Conservation (phyloP, 2,329 filamentous ascomycete species). For the Botrytis hyacinthi region DNA sequence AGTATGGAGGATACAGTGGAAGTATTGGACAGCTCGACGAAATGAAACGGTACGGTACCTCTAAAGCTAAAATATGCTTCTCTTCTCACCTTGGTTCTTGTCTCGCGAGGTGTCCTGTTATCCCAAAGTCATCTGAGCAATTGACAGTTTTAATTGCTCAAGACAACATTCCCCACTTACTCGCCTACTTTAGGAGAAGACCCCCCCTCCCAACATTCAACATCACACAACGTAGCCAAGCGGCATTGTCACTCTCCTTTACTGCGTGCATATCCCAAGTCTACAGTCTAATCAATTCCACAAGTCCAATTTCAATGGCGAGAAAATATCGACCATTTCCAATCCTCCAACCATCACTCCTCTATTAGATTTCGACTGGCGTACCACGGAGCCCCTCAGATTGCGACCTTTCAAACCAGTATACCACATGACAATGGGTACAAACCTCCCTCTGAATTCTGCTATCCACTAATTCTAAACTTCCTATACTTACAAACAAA, state of each 20-base stretch:
- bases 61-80: background rate
- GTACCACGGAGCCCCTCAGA: slow-evolving; percentile 50
- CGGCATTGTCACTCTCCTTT: background rate
- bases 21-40: background rate
- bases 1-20: slow-evolving; percentile 1
- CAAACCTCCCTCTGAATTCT: slow-evolving; percentile 11
- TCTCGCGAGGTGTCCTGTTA: too few relatives aligned
- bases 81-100: background rate
- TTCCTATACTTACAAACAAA: slow-evolving; percentile 32
- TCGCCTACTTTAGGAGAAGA: background rate
- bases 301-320: background rate
- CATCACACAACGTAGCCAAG: background rate
- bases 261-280: background rate
- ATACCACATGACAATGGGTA: slow-evolving; percentile 66
- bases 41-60: background rate
- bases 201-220: background rate
- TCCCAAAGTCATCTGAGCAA: background rate
- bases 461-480: background rate
- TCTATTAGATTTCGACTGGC: slow-evolving; percentile 50
- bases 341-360: slow-evolving; percentile 33
- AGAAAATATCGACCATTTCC: background rate
- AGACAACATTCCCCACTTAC: background rate
- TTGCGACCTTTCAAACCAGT: slow-evolving; percentile 58
- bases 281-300: background rate
- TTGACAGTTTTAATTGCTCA: background rate